Evolutionary conservation across 2,329 filamentous ascomycete genomes (phyloP).

Genomic region (Pyricularia pennisetigena): DNA sequence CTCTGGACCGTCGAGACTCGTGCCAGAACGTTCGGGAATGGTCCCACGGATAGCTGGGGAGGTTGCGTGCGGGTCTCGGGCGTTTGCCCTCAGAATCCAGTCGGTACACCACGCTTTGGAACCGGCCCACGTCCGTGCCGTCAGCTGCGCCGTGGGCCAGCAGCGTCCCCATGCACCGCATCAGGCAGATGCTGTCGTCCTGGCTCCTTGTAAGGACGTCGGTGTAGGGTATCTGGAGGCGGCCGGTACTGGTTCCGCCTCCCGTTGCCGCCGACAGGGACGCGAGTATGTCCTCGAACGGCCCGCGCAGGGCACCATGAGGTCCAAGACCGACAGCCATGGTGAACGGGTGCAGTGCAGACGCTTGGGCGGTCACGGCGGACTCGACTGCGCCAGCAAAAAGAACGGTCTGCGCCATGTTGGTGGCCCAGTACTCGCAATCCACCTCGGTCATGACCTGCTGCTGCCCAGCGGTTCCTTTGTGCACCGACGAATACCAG

Average conservation of each 20-base stretch:
- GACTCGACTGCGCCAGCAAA: conserved; percentile 18
- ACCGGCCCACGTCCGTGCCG: not conserved
- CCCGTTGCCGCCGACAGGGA: conserved; percentile 9
- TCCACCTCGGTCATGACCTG: not conserved
- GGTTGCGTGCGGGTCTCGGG: conserved; percentile 1
- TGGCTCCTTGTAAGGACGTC: conserved; percentile 9
- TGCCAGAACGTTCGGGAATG: conserved; percentile 7
- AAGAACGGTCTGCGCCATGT: conserved; percentile 22
- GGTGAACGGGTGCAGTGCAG: conserved; percentile 15
- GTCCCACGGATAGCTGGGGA: conserved; percentile 9
- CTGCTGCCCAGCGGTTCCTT: not conserved
- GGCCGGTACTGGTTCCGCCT: not conserved
- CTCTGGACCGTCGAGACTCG: conserved; percentile 7
- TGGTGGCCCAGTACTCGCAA: conserved; percentile 22
- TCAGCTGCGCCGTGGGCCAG: conserved; percentile 5
- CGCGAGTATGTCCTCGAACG: conserved; percentile 18
- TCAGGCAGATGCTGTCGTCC: conserved; percentile 7
- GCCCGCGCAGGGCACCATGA: conserved; percentile 22
- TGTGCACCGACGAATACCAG: conserved; percentile 13
- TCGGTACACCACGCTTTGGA: conserved; percentile 7
- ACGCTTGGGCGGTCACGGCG: not conserved
- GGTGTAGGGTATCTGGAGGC: conserved; percentile 3
- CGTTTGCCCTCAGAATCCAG: conserved; percentile 12
- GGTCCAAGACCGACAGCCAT: conserved; percentile 32
- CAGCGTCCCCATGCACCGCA: conserved; percentile 7